phyloP scores from a whole-genome alignment of 2,329 filamentous ascomycete genomes.

The Didymella segeticola region DNA sequence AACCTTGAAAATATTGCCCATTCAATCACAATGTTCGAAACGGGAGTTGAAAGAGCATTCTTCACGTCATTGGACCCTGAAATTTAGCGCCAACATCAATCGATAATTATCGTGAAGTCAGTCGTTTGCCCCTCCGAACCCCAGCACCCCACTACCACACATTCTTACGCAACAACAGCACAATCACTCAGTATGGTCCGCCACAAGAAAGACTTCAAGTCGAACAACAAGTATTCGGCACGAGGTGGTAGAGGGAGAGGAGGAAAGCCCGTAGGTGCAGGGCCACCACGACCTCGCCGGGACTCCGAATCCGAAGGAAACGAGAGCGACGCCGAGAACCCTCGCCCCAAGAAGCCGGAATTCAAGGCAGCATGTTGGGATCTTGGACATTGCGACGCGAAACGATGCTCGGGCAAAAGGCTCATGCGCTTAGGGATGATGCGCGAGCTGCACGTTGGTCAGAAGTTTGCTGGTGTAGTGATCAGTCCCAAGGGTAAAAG shows the following conservation, averaged over 20 bases:
- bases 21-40: background rate
- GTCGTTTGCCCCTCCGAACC: conserved; percentile 30
- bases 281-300: conserved; percentile 54
- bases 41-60: background rate
- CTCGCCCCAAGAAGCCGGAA: conserved; percentile 54
- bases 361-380: conserved; percentile 99
- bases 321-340: conserved; percentile 31
- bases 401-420: conserved; percentile 93
- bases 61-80: conserved; percentile 21
- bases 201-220: conserved; percentile 87
- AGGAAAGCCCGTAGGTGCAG: conserved; percentile 59
- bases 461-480: conserved; percentile 90
- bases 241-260: conserved; percentile 19
- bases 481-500: conserved; percentile 94
- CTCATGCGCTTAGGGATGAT: conserved; percentile 92
- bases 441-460: conserved; percentile 89
- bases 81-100: conserved; percentile 27
- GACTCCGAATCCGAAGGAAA: conserved; percentile 33
- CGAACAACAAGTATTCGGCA: conserved; percentile 73
- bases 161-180: background rate
- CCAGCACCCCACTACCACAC: conserved; percentile 4
- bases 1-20: no score
- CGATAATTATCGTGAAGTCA: conserved; percentile 28
- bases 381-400: conserved; percentile 95
- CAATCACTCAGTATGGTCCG: conserved; percentile 72